Evolutionary conservation across 2,329 filamentous ascomycete genomes (phyloP), one percentile per base, ranked within the genome.

Genomic region (Aspergillus costaricaensis): DNA sequence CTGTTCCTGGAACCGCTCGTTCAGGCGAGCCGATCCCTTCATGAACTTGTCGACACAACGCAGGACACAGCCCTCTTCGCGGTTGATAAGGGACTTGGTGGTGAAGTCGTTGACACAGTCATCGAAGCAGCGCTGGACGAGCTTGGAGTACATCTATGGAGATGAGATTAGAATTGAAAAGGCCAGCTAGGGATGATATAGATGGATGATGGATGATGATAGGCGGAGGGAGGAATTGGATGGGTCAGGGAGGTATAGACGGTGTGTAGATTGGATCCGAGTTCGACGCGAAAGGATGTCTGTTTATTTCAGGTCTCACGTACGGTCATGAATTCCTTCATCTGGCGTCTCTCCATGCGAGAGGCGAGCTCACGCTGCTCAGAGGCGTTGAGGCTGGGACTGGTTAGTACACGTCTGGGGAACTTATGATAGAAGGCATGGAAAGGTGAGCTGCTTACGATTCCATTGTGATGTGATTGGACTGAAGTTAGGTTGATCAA

Each of bases 311-410:
- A n/a, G 19, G 21, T 30, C 62, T 59, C 39, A 59, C 91, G 70
- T 85, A 98, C 95, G 72, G 87, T 91, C 89, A 98, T 96, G 77
- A 99, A 98, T 77, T 98, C 94, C 83, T 96, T 96, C 85, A 99
- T 91, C 82, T 99, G 95, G 81, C 95, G 96, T 82, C 91, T 91
- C 83, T 98, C 92, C 87, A 99, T 93, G 80, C 95, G 92, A 81
- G 87, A 82, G 80, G 96, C 90, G 76, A 99, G 90, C 85, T 95
- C 91, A 81, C 91, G 91, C 83, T 96, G 91, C 84, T 98, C 94
- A 72, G 87, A 79, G 72, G 84, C 76, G 69, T 86, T 91, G 76
- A 96, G 89, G 70, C 88, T 90, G 71, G 32, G 55, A 55, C 55
- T 41, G 19, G 55, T 63, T 60, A 62, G 65, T 39, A 54, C 7